Evolutionary conservation across 78 protist genomes (phyloP), one percentile per base, ranked within the genome.

Genomic region (Guillardia theta): DNA sequence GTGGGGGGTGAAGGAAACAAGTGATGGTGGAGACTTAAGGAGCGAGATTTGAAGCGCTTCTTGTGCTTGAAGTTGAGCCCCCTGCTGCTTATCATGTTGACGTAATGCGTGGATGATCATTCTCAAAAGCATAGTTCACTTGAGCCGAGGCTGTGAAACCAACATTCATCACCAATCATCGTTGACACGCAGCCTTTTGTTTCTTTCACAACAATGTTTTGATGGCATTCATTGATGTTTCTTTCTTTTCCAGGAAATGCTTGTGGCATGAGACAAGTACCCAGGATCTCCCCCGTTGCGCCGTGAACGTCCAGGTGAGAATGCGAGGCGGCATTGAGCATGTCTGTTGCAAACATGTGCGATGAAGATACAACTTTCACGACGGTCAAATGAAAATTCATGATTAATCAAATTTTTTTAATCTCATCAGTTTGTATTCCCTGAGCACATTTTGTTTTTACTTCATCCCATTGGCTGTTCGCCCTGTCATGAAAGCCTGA

Each of bases 361-460:
- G 33, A 22, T 70, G 83, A 70, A 36, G 83, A 70, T 43, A 70
- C n/a, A 70, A 12, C 83, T 70, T 70, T 70, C 83, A 70, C 83
- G 83, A 70, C 83, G 83, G 83, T 70, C 83, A 70, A 70, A 24
- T 70, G 83, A 70, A 36, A 27, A 3, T 1, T 24, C 83, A 24
- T 70, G 83, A 70, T 70, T 24, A 70, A n/a, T n/a, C n/a, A n/a
- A n/a, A n/a, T n/a, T n/a, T n/a, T n/a, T n/a, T n/a, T n/a, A n/a
- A 36, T 70, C 36, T 33, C 83, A 33, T 70, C 83, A 70, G 83
- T 70, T 70, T 70, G 83, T 70, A 70, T 70, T 70, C 83, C 83
- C 83, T 70, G 83, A 70, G 83, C 70, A 58, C n/a, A n/a, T n/a
- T n/a, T n/a, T n/a, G n/a, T n/a, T n/a, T n/a, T n/a, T n/a, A n/a